Base-by-base conservation (phyloP, 331 rosid species). In the Acacia pycnantha region DNA sequence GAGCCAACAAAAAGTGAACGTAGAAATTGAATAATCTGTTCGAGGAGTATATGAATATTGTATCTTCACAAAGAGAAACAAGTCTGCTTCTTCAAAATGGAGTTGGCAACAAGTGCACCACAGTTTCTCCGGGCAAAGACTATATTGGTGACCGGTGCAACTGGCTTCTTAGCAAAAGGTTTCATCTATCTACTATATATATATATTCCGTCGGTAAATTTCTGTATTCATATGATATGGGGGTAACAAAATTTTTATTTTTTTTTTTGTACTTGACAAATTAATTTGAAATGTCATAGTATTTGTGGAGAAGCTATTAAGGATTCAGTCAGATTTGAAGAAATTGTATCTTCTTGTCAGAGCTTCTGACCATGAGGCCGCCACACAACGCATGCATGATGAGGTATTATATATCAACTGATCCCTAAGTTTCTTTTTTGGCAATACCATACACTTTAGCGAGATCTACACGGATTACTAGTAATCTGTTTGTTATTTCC, bases 261-360 rank as follows among this genome's bases (percentile, higher is more conserved):
- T 14, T 48, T 48, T 8, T 2, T 10, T 1, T 1, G 2, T 41
- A 6, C 7, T 41, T 41, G 7, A 41, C 12, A 9, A 41, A 37
- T 41, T 41, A 41, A 8, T 41, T 54, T 58, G 64, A 22, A 62
- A 14, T 31, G 44, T 16, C 10, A 9, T n/a, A 78, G 74, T 47
- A 47, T 78, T 78, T 48, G 74, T 48, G 74, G 81, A 78, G 81
- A 65, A 78, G 61, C 1, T 78, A 46, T n/a, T 77, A 33, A 62
- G 81, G 59, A n/a, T 12, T 27, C 73, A 77, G 46, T 33, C 81
- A 64, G 44, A 66, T 13, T 1, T 78, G 19, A 78, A 78, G 61
- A 78, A 35, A 22, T 2, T 77, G 31, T 66, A 66, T 48, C 81
- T 78, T 78, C 74, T 66, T 21, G 0, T 66, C 11, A 78, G 81